Base-by-base conservation (phyloP, 1,284 basidiomycete genomes). In the Rhizoctonia solani region DNA sequence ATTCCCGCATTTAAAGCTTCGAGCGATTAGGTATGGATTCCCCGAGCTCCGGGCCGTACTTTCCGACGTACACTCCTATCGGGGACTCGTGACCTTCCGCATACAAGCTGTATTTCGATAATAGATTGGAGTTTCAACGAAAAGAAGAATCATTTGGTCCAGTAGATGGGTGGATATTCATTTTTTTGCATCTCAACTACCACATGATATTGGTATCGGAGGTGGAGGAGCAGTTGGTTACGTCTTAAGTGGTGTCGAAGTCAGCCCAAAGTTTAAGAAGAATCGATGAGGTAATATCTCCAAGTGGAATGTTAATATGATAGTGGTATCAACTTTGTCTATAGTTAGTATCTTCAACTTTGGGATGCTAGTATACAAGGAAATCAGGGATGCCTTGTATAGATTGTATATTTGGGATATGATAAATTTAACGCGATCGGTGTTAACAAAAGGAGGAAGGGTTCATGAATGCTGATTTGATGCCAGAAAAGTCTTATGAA, bases 341-440 rank as follows among this genome's bases (percentile, higher is more conserved):
- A n/a, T n/a, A n/a, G n/a, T 21, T n/a, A 5, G 41, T 44, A 44
- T 44, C 41, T 6, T n/a, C 4, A 16, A 21, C n/a, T 6, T 44
- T 5, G n/a, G 41, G 41, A n/a, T 16, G 19, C 14, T 16, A 16
- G 19, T n/a, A 44, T 21, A 44, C 14, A 44, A 6, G 14, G 19
- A 44, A 16, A 16, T 21, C 41, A 16, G 14, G 14, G 14, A 16
- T 44, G 41, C 5, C 4, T 4, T 44, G n/a, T 6, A 29, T 19
- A 29, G 16, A 25, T 77, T 74, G 13, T 82, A 83, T 61, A 88
- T 86, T 50, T 85, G 76, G 82, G 85, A 86, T 80, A 87, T 84
- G 3, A 82, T 85, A 69, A 86, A 82, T 0, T 83, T 84, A 67
- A 81, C 79, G 42, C 85, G 76, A 58, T 84, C 83, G 65, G 81